Base-by-base conservation (phyloP, 768 basidiomycete genomes). In the Boletus reticuloceps region DNA sequence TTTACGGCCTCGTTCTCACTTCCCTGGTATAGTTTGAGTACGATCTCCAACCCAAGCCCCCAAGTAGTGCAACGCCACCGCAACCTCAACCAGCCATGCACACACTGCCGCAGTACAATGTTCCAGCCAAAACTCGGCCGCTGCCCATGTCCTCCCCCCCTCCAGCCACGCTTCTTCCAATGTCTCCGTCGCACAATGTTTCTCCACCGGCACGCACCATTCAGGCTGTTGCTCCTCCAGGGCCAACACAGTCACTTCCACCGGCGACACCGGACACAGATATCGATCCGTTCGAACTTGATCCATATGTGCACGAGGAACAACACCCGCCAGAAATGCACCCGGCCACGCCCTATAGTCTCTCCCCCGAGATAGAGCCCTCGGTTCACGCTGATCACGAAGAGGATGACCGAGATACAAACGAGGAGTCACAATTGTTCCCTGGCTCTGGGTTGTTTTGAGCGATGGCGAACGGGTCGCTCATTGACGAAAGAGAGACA, bases 381-480 rank as follows among this genome's bases (percentile, higher is more conserved):
- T 39, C 13, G 5, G 20, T 20, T 5, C 51, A 54, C 0, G 19
- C n/a, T 40, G 67, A 65, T 36, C 50, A 59, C 19, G 64, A 63
- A 14, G 68, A 64, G 14, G 62, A 58, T 7, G 62, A 64, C 27
- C 56, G 58, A 27, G 64, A 65, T 39, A 61, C 49, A 14, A 64
- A 53, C 39, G 75, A 72, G 55, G 70, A 67, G 41, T 74, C 72
- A 14, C 76, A 68, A 57, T 41, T 78, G 51, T 75, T 77, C 68
- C 76, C 76, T 22, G 76, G 76, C 29, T 77, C 76, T 25, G 77
- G 74, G 40, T 51, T 77, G 45, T 78, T 74, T 57, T 77, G 60
- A 73, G 29, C 45, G 9, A 29, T 29, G 29, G 29, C 2, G 29
- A 29, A 9, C 2, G 29, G 27, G 27, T 29, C 8, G 1, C 27